Percentiles rank a stretch among this genome's conserved stretches.
These are phyloP conservation scores for Calcarisporium arbuscula DNA, from an alignment of 2,329 filamentous ascomycete species.

Conservation along the genomic window DNA sequence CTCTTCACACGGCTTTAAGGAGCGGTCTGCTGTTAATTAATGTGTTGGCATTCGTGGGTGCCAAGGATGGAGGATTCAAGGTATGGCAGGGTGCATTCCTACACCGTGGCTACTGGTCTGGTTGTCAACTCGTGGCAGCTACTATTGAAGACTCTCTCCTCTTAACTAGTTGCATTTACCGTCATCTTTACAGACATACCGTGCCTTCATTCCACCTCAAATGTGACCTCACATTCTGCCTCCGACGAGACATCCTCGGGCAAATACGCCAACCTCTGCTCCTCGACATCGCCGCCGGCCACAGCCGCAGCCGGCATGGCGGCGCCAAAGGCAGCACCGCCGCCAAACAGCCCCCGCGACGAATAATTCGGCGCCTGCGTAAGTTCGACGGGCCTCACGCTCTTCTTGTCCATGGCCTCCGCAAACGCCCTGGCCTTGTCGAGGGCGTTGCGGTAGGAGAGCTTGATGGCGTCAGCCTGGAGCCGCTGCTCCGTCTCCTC, in stretches of 20 bases:
- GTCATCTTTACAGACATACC: too few species aligned
- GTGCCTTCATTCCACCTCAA: slow-evolving; percentile 3
- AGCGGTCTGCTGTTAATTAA: too few species aligned
- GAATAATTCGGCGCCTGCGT: background rate
- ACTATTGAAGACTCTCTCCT: too few species aligned
- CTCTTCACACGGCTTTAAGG: too few species aligned
- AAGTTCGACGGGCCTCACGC: slow-evolving; percentile 1
- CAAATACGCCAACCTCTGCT: background rate
- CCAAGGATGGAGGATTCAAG: too few species aligned
- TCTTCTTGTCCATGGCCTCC: slow-evolving; percentile 1
- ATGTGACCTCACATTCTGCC: slow-evolving; percentile 1
- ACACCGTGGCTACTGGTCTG: too few species aligned
- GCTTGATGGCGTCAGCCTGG: background rate
- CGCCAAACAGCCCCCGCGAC: background rate
- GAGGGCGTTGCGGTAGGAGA: background rate
- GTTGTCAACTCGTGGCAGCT: too few species aligned
- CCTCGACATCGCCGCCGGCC: background rate
- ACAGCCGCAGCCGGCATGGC: background rate
- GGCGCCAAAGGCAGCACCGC: too few species aligned
- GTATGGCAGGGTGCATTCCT: too few species aligned
- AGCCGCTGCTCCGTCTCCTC: slow-evolving; percentile 1
- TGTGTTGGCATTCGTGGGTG: too few species aligned
- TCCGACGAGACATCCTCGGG: slow-evolving; percentile 2
- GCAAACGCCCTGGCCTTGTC: slow-evolving; percentile 1
- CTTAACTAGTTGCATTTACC: too few species aligned